phyloP scores from a whole-genome alignment of 371 early-diverging fungal species.

The Mortierella sp. region DNA sequence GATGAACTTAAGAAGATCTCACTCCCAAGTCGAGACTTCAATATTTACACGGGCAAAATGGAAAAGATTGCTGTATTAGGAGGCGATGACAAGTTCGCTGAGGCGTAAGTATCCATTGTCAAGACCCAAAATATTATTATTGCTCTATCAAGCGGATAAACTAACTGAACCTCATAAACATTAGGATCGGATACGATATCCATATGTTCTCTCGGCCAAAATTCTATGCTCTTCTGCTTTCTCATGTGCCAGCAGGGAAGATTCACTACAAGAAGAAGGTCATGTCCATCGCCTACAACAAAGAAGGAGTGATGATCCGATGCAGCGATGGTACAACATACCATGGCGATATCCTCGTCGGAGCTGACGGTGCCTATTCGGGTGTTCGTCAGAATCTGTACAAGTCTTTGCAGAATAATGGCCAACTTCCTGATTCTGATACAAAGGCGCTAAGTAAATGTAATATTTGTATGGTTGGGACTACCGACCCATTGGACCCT shows the following conservation, averaged over 20 bases:
- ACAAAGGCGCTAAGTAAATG: not conserved
- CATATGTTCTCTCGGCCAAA: constrained; percentile 8
- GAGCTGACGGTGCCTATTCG: constrained; percentile 6
- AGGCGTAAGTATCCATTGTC: too few relatives aligned
- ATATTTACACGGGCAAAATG: not conserved
- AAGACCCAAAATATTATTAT: too few relatives aligned
- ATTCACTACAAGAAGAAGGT: constrained; percentile 12
- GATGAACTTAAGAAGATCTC: not conserved
- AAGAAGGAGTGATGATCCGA: not conserved
- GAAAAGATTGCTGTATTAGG: not conserved
- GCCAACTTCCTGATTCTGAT: not conserved
- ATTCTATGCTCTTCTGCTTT: constrained; percentile 9
- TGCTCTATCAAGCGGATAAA: too few relatives aligned
- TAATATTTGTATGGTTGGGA: not conserved
- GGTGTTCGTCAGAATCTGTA: constrained; percentile 1
- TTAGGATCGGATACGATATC: constrained; percentile 16
- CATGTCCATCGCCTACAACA: not conserved
- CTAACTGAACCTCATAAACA: too few relatives aligned
- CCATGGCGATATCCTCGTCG: constrained; percentile 22
- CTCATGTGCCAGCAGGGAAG: constrained; percentile 8
- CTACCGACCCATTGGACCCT: not conserved
- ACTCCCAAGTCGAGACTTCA: not conserved
- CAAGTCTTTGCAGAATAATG: not conserved
- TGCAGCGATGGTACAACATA: not conserved
- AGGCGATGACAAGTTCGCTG: not conserved